These are phyloP conservation scores for Ichthyophthirius multifiliis DNA, from an alignment of 169 alveolate genomes.

Conservation along the genomic window DNA sequence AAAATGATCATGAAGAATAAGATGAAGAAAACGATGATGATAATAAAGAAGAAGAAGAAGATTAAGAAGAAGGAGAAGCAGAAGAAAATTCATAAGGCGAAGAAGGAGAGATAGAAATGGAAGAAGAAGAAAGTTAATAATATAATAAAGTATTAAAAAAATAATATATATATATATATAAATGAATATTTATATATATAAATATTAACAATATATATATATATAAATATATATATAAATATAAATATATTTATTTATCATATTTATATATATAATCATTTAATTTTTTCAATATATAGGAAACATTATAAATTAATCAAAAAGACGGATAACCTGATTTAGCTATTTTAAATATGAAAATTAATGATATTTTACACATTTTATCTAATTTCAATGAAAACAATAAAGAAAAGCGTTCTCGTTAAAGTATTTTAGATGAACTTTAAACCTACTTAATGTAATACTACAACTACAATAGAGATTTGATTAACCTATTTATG, in stretches of 20 bases:
- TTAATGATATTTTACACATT: constrained; percentile 50
- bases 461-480: constrained; percentile 90
- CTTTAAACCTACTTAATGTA: constrained; percentile 74
- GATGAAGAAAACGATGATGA: too few relatives aligned
- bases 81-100: not conserved
- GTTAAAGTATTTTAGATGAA: constrained; percentile 71
- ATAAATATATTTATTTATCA: not conserved
- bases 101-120: not conserved
- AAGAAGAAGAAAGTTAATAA: not conserved
- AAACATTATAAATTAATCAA: constrained; percentile 5
- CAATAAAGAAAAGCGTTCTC: constrained; percentile 63
- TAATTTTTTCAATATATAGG: not conserved
- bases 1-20: too few relatives aligned
- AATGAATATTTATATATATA: not conserved
- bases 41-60: too few relatives aligned
- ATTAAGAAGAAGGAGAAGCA: not conserved
- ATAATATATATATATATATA: too few relatives aligned
- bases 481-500: constrained; percentile 84
- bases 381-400: constrained; percentile 63
- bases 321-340: constrained; percentile 61
- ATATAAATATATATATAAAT: not conserved
- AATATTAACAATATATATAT: too few relatives aligned
- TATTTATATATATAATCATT: not conserved
- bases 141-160: not conserved
- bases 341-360: constrained; percentile 73